A percentile compares a stretch with the other conserved stretches of the same genome.
phyloP scores from a whole-genome alignment of 148 eudicot species.

The Fagopyrum esculentum region DNA sequence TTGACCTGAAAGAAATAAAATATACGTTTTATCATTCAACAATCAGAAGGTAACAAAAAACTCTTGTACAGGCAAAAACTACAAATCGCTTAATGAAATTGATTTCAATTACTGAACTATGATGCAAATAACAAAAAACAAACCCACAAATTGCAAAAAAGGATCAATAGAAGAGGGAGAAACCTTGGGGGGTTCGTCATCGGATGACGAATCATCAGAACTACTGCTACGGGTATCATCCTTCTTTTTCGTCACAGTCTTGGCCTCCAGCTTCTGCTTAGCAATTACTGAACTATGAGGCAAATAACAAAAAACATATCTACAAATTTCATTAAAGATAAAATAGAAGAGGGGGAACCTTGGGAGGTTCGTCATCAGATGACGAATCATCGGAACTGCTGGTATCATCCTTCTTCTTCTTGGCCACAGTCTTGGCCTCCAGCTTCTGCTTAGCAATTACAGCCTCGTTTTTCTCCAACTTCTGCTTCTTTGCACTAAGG shows the following conservation, averaged over 20 bases:
- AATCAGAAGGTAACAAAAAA: not conserved
- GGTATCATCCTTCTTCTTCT: constrained; percentile 29
- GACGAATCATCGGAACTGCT: constrained; percentile 32
- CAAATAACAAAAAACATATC: not conserved
- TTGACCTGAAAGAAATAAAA: not conserved
- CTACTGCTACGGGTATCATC: constrained; percentile 19
- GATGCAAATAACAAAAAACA: not conserved
- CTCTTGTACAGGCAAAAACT: no score
- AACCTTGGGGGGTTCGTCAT: constrained; percentile 33
- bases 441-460: constrained; percentile 23
- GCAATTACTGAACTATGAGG: not conserved
- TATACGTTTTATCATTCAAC: not conserved
- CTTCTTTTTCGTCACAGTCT: constrained; percentile 28
- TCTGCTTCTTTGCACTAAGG: constrained; percentile 39
- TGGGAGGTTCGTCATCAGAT: constrained; percentile 29
- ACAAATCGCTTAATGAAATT: no score
- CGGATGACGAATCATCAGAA: constrained; percentile 34
- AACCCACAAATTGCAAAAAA: not conserved
- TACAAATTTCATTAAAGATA: not conserved
- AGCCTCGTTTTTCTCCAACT: constrained; percentile 25
- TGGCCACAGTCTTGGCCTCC: constrained; percentile 22
- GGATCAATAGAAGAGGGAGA: not conserved
- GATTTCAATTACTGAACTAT: not conserved
- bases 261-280: constrained; percentile 22
- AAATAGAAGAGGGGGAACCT: constrained; percentile 19